Evolutionary conservation across 225 moss, liverwort and hornwort species (phyloP).

Genomic region (Ulota crispa): DNA sequence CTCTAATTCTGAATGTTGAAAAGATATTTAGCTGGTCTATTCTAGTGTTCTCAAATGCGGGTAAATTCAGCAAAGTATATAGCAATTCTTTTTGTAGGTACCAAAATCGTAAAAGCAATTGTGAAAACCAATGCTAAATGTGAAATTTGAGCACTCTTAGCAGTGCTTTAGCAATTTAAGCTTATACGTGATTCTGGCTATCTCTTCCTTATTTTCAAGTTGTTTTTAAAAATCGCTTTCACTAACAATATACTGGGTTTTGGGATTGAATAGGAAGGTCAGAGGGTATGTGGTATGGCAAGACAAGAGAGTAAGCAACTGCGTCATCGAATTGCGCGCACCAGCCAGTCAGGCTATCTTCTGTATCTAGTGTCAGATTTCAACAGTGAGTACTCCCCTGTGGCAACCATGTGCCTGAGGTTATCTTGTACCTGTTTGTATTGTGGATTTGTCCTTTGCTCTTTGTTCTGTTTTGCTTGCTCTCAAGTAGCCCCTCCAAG

Average conservation of each 20-base stretch:
- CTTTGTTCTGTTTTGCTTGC: background rate
- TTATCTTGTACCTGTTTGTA: background rate
- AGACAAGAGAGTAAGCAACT: slow-evolving; percentile 72
- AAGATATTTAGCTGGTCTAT: background rate
- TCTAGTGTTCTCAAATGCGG: too few relatives aligned
- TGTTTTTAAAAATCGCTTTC: background rate
- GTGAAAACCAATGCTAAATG: too few relatives aligned
- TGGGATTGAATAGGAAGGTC: slow-evolving; percentile 47
- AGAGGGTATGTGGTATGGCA: slow-evolving; percentile 55
- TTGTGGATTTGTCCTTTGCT: background rate
- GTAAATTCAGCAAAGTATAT: too few relatives aligned
- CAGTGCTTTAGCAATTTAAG: too few relatives aligned
- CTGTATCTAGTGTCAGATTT: slow-evolving; percentile 63
- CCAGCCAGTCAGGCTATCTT: slow-evolving; percentile 78
- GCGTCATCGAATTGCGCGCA: slow-evolving; percentile 69
- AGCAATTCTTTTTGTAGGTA: too few relatives aligned
- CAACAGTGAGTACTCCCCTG: slow-evolving; percentile 44
- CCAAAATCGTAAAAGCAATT: too few relatives aligned
- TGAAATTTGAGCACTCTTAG: too few relatives aligned
- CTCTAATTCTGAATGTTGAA: background rate
- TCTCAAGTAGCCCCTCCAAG: background rate
- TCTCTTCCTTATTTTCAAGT: background rate
- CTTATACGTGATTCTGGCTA: background rate
- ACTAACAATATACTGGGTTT: slow-evolving; percentile 12
- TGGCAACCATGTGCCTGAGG: background rate